Conservation (phyloP, 2,329 filamentous ascomycete genomes). For the Neopestalotiopsis rosae region DNA sequence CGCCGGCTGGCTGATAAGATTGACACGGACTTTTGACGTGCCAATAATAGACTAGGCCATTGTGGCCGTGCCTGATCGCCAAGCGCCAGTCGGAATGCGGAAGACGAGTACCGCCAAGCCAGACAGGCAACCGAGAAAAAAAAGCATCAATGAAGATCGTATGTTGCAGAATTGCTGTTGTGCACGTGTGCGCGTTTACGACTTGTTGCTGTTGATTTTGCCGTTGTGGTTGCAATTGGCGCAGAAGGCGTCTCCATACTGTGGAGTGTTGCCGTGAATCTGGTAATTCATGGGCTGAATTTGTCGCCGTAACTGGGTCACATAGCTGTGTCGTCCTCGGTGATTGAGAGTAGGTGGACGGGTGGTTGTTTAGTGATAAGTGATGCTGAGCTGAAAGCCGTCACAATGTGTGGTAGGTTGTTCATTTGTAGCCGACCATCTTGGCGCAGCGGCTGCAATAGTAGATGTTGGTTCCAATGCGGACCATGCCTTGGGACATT, state of each 20-base stretch:
- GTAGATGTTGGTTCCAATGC: constrained; percentile 69
- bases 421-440: constrained; percentile 68
- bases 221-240: neutral
- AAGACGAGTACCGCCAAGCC: neutral
- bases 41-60: neutral
- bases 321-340: neutral
- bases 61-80: neutral
- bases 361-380: neutral
- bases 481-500: constrained; percentile 65
- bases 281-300: too few species aligned
- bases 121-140: neutral
- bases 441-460: constrained; percentile 69
- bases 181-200: neutral
- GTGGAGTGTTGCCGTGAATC: neutral
- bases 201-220: neutral
- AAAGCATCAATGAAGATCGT: neutral
- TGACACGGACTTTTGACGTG: neutral
- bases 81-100: constrained; percentile 2
- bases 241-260: neutral
- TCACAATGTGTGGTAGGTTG: neutral
- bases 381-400: neutral
- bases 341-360: neutral
- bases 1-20: neutral
- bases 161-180: neutral
- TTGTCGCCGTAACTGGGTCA: neutral